Conservation (phyloP, 1,139 yeast species). For the Eremothecium coryli region DNA sequence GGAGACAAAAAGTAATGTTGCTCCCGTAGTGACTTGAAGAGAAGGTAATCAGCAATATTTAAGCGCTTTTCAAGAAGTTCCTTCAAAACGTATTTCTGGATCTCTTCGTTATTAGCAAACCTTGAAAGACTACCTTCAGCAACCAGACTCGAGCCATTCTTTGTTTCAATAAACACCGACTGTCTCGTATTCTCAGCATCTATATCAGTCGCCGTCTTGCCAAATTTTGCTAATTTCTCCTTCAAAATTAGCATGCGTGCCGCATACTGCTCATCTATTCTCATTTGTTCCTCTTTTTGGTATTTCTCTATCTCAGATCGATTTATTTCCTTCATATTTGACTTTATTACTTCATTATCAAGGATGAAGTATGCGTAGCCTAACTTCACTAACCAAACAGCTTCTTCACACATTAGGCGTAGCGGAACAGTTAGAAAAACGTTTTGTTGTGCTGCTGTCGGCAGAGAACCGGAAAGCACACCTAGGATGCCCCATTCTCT, state of each 20-base stretch:
- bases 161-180: slow-evolving; percentile 19
- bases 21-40: slow-evolving; percentile 16
- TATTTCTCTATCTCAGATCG: slow-evolving; percentile 14
- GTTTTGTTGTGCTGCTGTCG: slow-evolving; percentile 87
- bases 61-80: slow-evolving; percentile 7
- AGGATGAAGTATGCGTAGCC: slow-evolving; percentile 35
- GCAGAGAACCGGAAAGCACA: slow-evolving; percentile 68
- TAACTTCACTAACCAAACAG: slow-evolving; percentile 49
- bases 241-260: slow-evolving; percentile 6
- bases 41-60: slow-evolving; percentile 12
- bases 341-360: slow-evolving; percentile 15
- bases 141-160: slow-evolving; percentile 12
- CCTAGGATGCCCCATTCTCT: slow-evolving; percentile 60
- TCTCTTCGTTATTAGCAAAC: not conserved
- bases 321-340: slow-evolving; percentile 12
- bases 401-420: slow-evolving; percentile 64
- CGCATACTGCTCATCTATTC: slow-evolving; percentile 12
- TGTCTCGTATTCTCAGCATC: slow-evolving; percentile 9
- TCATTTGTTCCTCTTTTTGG: slow-evolving; percentile 10
- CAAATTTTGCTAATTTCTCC: slow-evolving; percentile 8
- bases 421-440: slow-evolving; percentile 76
- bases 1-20: slow-evolving; percentile 58
- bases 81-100: slow-evolving; percentile 1
- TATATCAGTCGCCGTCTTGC: not conserved
- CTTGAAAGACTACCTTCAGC: not conserved